Evolutionary conservation across 1,284 basidiomycete species (phyloP).

Genomic region (Marasmius fiardii): DNA sequence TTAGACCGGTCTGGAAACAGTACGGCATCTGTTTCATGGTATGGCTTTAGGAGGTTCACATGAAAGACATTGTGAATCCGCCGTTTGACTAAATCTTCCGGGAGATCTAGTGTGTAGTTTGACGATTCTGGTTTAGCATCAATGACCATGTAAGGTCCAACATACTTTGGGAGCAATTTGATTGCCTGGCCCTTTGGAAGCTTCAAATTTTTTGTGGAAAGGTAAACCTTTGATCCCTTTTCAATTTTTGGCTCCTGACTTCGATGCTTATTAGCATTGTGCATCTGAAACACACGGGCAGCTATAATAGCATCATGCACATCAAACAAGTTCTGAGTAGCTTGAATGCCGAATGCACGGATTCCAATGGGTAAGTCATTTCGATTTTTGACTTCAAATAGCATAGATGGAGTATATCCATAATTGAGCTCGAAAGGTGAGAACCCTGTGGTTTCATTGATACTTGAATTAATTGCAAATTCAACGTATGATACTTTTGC

Average conservation of each 20-base stretch:
- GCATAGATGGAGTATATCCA: constrained; percentile 13
- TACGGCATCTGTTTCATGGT: not conserved
- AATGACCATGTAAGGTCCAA: too few relatives aligned
- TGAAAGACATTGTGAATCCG: constrained; percentile 21
- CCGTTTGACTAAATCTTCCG: constrained; percentile 16
- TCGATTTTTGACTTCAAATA: not conserved
- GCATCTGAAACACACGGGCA: constrained; percentile 21
- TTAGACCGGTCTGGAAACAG: constrained; percentile 1
- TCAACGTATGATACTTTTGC: constrained; percentile 26
- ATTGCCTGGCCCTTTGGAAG: too few relatives aligned
- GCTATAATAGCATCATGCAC: constrained; percentile 29
- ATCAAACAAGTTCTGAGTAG: constrained; percentile 16
- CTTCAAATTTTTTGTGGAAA: too few relatives aligned
- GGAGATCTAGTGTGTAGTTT: constrained; percentile 29
- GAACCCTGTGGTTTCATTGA: constrained; percentile 27
- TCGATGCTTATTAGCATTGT: constrained; percentile 21
- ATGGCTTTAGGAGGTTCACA: constrained; percentile 11
- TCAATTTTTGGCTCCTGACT: constrained; percentile 5
- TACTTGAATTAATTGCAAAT: constrained; percentile 10
- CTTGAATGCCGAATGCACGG: not conserved
- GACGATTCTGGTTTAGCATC: too few relatives aligned
- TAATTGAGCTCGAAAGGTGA: constrained; percentile 35
- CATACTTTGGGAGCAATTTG: too few relatives aligned
- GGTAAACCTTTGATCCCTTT: not conserved
- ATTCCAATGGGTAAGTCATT: not conserved